A percentile compares a stretch with the other conserved stretches of the same genome.
Evolutionary conservation across 2,329 filamentous ascomycete genomes (phyloP).

Genomic region (Paecilomyces niveus): DNA sequence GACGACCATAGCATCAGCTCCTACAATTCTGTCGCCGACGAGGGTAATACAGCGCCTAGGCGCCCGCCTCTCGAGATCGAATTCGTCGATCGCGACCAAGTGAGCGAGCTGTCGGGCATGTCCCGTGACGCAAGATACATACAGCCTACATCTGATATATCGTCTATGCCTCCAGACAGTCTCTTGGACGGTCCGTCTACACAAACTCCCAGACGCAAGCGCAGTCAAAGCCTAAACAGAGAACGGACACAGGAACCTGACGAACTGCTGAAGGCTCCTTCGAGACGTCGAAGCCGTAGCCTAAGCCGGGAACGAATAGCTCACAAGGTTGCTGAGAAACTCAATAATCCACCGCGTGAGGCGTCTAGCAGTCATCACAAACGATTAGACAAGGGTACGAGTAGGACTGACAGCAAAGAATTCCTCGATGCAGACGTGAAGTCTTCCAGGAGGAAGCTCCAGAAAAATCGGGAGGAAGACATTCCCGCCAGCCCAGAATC

Average conservation of each 20-base stretch:
- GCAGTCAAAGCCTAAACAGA: constrained; percentile 45
- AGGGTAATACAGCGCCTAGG: constrained; percentile 65
- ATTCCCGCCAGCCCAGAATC: constrained; percentile 52
- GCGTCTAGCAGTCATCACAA: constrained; percentile 36
- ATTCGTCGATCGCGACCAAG: constrained; percentile 60
- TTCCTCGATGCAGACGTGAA: constrained; percentile 37
- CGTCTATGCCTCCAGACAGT: constrained; percentile 68
- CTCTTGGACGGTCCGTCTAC: constrained; percentile 49
- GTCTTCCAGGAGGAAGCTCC: constrained; percentile 41
- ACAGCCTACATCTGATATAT: constrained; percentile 74
- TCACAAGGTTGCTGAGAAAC: constrained; percentile 62
- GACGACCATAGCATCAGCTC: constrained; percentile 64
- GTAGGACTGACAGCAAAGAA: constrained; percentile 40
- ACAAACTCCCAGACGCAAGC: constrained; percentile 38
- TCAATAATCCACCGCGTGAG: constrained; percentile 46
- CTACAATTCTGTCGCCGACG: constrained; percentile 70
- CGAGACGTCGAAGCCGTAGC: constrained; percentile 54
- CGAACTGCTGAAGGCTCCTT: constrained; percentile 52
- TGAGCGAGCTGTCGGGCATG: constrained; percentile 59
- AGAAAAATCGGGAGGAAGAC: constrained; percentile 47
- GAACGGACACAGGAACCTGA: constrained; percentile 26
- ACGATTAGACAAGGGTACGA: constrained; percentile 38
- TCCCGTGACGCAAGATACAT: constrained; percentile 58
- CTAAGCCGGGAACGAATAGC: constrained; percentile 60
- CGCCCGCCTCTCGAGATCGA: constrained; percentile 79